Evolutionary conservation across 2,329 filamentous ascomycete genomes (phyloP), one percentile per base, ranked within the genome.

Genomic region (Podosphaera xanthii): DNA sequence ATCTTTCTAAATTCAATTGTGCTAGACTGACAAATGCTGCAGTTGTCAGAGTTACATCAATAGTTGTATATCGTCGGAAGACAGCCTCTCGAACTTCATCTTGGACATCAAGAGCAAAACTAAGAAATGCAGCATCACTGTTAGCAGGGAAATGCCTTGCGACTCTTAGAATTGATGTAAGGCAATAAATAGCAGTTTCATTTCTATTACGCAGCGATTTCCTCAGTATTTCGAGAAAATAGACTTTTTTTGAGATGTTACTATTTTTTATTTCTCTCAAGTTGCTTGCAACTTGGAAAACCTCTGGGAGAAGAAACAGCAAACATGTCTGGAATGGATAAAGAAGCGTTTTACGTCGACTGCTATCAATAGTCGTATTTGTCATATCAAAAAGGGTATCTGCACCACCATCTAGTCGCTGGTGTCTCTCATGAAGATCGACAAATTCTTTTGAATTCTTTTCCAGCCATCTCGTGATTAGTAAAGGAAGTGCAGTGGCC

Each of bases 341-440:
- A 30, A 84, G 71, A 38, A 79, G 70, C 2, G 74, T 73, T 63
- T 76, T 79, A 55, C 77, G 75, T 62, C 75, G 75, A 44, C 73
- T 74, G 59, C 75, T 78, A 66, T 84, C 81, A 42, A 75, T 74
- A 35, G 82, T 75, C 2, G 78, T 79, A 63, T 80, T 76, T 4
- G 79, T 76, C 79, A 85, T 84, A 64, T 86, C 82, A 66, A 85
- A 84, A 33, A 86, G 72, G 0, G 80, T 83, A 66, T 86, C 82
- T 4, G 80, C 77, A 8, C 78, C 79, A 55, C 77, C 79, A 63
- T 84, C 81, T n/a, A 84, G 73, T 65, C 79, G 76, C 65, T 75
- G 79, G 62, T 79, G 78, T 60, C 75, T 73, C 14, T 75, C 75
- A 67, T 86, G 82, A 60, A 84, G 71, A 60, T 77, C 74, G 54